Percentiles rank a stretch among this genome's conserved stretches.
phyloP scores from a whole-genome alignment of 2,329 filamentous ascomycete genomes.

The Xylariaceae sp. region DNA sequence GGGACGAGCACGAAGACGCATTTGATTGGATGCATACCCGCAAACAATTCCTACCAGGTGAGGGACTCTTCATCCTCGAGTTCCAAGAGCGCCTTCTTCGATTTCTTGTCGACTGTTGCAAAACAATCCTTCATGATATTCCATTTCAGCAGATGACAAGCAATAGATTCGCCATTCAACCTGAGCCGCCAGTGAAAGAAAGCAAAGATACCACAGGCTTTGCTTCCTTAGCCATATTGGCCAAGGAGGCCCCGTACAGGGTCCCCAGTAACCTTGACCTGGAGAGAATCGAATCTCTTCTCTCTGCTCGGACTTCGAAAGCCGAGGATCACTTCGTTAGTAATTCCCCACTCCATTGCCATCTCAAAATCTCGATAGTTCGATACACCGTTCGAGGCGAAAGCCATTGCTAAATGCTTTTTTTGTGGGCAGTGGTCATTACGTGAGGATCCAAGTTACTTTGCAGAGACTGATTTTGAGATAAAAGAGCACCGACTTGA shows the following conservation, averaged over 20 bases:
- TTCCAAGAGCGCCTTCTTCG: constrained; percentile 44
- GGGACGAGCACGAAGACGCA: constrained; percentile 34
- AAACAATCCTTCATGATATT: constrained; percentile 50
- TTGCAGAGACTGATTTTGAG: constrained; percentile 41
- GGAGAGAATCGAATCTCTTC: constrained; percentile 38
- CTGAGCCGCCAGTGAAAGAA: constrained; percentile 34
- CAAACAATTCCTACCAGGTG: constrained; percentile 39
- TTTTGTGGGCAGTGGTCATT: too few relatives aligned
- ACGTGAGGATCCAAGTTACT: constrained; percentile 57
- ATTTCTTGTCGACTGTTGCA: constrained; percentile 48
- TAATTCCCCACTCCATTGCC: too few relatives aligned
- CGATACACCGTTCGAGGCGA: too few relatives aligned
- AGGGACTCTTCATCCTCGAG: constrained; percentile 49
- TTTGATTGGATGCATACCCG: constrained; percentile 33
- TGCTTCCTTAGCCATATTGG: constrained; percentile 37
- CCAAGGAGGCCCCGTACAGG: constrained; percentile 50
- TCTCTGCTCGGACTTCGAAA: constrained; percentile 37
- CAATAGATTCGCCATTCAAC: constrained; percentile 31
- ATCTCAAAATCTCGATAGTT: too few relatives aligned
- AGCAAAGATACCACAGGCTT: constrained; percentile 31
- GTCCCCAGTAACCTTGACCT: constrained; percentile 46
- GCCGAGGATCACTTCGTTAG: constrained; percentile 55
- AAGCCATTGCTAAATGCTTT: too few relatives aligned
- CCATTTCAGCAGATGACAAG: constrained; percentile 26
- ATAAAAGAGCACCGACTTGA: constrained; percentile 44